Evolutionary conservation across 108 stramenopile genomes (phyloP).

Genomic region (Nitzschia sp.): DNA sequence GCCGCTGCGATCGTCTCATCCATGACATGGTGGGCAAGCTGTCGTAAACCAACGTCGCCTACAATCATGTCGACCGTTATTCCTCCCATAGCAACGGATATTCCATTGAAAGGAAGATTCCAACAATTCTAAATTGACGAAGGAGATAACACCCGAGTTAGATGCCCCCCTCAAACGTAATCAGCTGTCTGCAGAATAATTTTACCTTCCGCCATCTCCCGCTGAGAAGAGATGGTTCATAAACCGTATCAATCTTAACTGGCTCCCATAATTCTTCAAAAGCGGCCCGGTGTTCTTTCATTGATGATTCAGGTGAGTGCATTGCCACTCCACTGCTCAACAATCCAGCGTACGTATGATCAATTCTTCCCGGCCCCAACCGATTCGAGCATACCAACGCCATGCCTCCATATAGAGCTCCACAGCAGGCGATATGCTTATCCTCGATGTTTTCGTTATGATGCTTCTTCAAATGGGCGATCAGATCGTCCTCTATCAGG

Average conservation of each 20-base stretch:
- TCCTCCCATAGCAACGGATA: conserved; percentile 87
- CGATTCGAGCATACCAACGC: conserved; percentile 81
- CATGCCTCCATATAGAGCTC: conserved; percentile 83
- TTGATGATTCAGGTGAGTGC: neutral
- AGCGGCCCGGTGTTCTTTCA: conserved; percentile 39
- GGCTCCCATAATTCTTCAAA: conserved; percentile 60
- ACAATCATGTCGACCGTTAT: conserved; percentile 85
- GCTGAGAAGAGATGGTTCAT: conserved; percentile 56
- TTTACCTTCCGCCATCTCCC: conserved; percentile 80
- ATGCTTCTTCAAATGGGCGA: conserved; percentile 37
- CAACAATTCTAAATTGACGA: conserved; percentile 43
- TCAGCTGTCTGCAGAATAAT: too few relatives aligned
- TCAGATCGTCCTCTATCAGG: conserved; percentile 79
- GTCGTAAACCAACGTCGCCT: conserved; percentile 65
- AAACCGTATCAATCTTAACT: conserved; percentile 54
- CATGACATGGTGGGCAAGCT: conserved; percentile 69
- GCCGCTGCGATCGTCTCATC: conserved; percentile 81
- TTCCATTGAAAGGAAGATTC: conserved; percentile 89
- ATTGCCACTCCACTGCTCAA: conserved; percentile 52
- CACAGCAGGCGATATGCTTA: conserved; percentile 45
- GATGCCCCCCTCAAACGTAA: neutral
- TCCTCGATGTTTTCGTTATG: conserved; percentile 31
- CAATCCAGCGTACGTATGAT: conserved; percentile 74
- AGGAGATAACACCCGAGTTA: neutral
- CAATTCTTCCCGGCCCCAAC: conserved; percentile 57